These are phyloP conservation scores for Thalassiosira delicatula DNA, from an alignment of 352 stramenopile species.

Conservation along the genomic window DNA sequence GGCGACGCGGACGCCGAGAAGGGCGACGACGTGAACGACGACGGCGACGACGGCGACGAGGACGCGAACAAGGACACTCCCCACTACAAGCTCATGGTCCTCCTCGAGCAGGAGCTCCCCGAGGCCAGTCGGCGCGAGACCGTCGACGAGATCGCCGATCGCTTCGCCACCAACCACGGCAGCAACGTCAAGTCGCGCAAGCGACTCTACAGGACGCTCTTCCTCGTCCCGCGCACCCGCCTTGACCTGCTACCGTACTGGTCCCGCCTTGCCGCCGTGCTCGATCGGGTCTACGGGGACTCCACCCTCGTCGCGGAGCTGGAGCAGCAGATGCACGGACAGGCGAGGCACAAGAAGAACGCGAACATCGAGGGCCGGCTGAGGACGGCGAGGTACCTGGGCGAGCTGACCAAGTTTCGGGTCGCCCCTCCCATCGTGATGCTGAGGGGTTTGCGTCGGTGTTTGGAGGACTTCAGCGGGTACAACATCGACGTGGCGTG, in stretches of 20 bases:
- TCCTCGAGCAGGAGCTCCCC: slow-evolving; percentile 93
- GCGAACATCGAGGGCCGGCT: slow-evolving; percentile 93
- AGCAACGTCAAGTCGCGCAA: slow-evolving; percentile 91
- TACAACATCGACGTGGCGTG: slow-evolving; percentile 95
- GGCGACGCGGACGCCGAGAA: slow-evolving; percentile 49
- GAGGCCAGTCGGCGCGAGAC: slow-evolving; percentile 93
- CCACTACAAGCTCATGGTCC: slow-evolving; percentile 90
- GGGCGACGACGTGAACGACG: slow-evolving; percentile 37
- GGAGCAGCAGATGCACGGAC: slow-evolving; percentile 93
- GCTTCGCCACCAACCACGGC: slow-evolving; percentile 94
- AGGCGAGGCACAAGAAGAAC: slow-evolving; percentile 90
- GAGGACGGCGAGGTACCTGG: slow-evolving; percentile 94
- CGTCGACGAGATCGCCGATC: slow-evolving; percentile 93
- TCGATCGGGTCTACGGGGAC: slow-evolving; percentile 92
- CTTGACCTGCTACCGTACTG: slow-evolving; percentile 96
- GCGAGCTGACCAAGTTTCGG: slow-evolving; percentile 96
- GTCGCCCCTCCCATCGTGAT: slow-evolving; percentile 93
- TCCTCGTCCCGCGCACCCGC: slow-evolving; percentile 90
- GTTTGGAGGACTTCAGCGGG: slow-evolving; percentile 94
- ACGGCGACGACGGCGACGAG: slow-evolving; percentile 33
- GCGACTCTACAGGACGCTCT: slow-evolving; percentile 91
- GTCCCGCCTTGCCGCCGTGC: slow-evolving; percentile 90
- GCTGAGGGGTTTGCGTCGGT: slow-evolving; percentile 92
- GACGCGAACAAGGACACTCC: slow-evolving; percentile 80
- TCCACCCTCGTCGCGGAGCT: slow-evolving; percentile 90